A percentile compares a stretch with the other conserved stretches of the same genome.
Conservation (phyloP, 345 rosid genomes). For the Corchorus olitorius region DNA sequence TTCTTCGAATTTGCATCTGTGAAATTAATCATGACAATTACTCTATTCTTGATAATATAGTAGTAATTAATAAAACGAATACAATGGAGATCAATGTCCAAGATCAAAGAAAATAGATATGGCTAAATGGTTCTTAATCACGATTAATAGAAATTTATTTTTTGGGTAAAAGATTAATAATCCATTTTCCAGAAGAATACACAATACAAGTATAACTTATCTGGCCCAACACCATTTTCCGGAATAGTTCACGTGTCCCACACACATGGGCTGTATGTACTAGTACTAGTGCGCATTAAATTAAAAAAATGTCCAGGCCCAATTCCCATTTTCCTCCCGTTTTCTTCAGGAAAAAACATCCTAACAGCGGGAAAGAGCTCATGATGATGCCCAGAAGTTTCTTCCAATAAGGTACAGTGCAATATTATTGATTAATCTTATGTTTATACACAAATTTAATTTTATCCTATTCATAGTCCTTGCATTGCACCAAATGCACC, state of each 20-base stretch:
- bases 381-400: neutral
- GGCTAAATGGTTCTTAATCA: neutral
- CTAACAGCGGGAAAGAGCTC: neutral
- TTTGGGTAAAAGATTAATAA: no score
- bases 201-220: neutral
- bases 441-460: no score
- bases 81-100: no score
- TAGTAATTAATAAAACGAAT: no score
- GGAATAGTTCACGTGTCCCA: neutral
- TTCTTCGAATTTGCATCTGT: neutral
- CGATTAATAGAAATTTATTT: no score
- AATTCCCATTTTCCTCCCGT: neutral
- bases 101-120: neutral
- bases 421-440: no score
- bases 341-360: neutral
- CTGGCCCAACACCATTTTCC: neutral
- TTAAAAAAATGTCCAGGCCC: neutral
- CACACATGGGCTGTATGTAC: neutral
- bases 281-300: neutral
- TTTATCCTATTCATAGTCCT: no score
- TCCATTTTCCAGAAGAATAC: neutral
- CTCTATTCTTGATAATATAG: no score
- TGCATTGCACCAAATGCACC: no score
- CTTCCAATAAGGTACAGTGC: neutral
- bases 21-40: neutral